Evolutionary conservation across 2,329 filamentous ascomycete species (phyloP), one percentile per base, ranked within the genome.

Genomic region (Penicillium sp.): DNA sequence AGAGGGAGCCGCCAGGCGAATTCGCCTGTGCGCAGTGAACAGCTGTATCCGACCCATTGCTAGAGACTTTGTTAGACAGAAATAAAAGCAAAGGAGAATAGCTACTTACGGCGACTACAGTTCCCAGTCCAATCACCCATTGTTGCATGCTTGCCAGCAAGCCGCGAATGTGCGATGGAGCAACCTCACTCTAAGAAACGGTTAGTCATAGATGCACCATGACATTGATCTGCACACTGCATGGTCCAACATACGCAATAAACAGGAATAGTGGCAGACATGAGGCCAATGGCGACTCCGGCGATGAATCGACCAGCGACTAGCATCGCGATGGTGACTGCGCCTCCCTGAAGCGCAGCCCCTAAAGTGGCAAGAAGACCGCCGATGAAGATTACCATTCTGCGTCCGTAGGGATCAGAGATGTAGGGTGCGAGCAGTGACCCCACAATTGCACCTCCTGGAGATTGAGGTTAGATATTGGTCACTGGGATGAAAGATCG

Each of bases 41-140:
- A 69, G 2, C 69, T 70, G 47, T 77, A 78, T n/a, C 76, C 75
- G 18, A 77, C 64, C 75, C 75, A 69, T 59, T 73, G 69, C 56
- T 70, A 51, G 57, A 64, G 18, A 56, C 6, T 9, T 11, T 20
- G 38, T 41, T 16, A 42, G 6, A 38, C 8, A 35, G 7, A 5
- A 6, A 7, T 11, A 4, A n/a, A 29, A 5, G 5, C 6, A 27
- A n/a, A 13, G 22, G n/a, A 23, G 3, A 50, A 55, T 1, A 11
- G 24, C 46, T 40, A 53, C 63, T 51, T 54, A 65, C 63, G 31
- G 72, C 71, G 20, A 70, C 64, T 22, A 74, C 51, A 42, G 72
- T 67, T 1, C 72, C 72, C 47, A 70, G 63, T 7, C 67, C 69
- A 32, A 74, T 61, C 63, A 74, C 70, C 72, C 71, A 75, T 55